phyloP scores from a whole-genome alignment of 148 eudicot species.

The Vaccinium vitisidaea region DNA sequence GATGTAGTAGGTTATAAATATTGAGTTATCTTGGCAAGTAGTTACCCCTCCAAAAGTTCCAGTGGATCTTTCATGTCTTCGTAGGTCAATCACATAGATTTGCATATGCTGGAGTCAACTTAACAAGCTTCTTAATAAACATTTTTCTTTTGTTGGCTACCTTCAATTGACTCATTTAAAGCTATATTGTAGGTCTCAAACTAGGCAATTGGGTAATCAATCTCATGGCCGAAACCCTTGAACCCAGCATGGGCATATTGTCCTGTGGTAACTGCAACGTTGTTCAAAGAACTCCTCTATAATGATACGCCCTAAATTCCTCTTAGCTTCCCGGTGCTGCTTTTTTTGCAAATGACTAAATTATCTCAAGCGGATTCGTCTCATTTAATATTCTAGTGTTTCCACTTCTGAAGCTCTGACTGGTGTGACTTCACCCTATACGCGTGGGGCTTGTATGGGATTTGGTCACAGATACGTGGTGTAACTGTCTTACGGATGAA shows the following conservation, averaged over 20 bases:
- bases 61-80: not conserved
- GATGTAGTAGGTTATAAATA: not conserved
- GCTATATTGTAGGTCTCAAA: not conserved
- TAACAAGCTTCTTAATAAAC: not conserved
- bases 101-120: no score
- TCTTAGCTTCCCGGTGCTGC: not conserved
- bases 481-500: no score
- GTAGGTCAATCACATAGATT: no score
- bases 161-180: not conserved
- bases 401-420: not conserved
- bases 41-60: not conserved
- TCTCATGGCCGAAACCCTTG: not conserved
- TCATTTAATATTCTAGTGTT: not conserved
- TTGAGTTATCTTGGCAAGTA: not conserved
- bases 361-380: not conserved
- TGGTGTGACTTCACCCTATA: not conserved
- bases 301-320: not conserved
- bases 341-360: not conserved
- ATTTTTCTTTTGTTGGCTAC: not conserved
- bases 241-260: not conserved
- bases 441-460: no score
- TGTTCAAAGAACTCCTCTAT: not conserved
- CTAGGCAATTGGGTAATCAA: not conserved
- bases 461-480: no score
- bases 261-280: not conserved